Percentiles rank a stretch among this genome's conserved stretches.
These are phyloP conservation scores for Candida cerambycidarum DNA, from an alignment of 805 yeast species.

Conservation along the genomic window DNA sequence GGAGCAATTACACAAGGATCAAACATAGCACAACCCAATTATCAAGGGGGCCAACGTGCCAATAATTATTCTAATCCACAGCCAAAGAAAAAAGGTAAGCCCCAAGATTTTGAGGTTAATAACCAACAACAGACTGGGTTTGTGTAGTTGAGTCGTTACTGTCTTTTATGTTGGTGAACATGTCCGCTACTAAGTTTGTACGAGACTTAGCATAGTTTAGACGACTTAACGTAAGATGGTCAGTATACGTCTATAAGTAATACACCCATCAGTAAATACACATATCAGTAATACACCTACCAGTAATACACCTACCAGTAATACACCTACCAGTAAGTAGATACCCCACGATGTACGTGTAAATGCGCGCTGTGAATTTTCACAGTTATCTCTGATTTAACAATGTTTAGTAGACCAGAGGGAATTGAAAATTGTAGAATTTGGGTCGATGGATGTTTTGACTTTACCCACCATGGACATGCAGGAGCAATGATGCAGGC, in stretches of 20 bases:
- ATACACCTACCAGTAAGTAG: no score
- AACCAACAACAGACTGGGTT: slow-evolving; percentile 22
- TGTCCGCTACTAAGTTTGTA: no score
- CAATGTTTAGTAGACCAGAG: slow-evolving; percentile 41
- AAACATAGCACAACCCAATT: slow-evolving; percentile 2
- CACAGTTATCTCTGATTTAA: no score
- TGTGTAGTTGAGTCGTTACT: no score
- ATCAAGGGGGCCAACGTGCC: slow-evolving; percentile 4
- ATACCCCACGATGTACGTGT: slow-evolving; percentile 1
- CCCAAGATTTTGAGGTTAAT: slow-evolving; percentile 11
- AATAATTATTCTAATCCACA: slow-evolving; percentile 10
- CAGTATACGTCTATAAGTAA: no score
- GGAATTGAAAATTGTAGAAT: slow-evolving; percentile 53
- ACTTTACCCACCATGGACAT: slow-evolving; percentile 96
- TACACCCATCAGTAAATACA: no score
- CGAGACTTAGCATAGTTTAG: no score
- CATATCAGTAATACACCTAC: no score
- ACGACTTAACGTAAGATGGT: no score
- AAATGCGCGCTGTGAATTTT: not conserved
- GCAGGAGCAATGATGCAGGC: slow-evolving; percentile 97
- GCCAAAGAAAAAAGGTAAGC: slow-evolving; percentile 6
- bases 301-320: no score
- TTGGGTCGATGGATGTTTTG: slow-evolving; percentile 99
- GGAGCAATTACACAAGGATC: slow-evolving; percentile 13
- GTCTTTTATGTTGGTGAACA: no score